phyloP scores from a whole-genome alignment of 306 rosid species.

The Trifolium fragiferum region DNA sequence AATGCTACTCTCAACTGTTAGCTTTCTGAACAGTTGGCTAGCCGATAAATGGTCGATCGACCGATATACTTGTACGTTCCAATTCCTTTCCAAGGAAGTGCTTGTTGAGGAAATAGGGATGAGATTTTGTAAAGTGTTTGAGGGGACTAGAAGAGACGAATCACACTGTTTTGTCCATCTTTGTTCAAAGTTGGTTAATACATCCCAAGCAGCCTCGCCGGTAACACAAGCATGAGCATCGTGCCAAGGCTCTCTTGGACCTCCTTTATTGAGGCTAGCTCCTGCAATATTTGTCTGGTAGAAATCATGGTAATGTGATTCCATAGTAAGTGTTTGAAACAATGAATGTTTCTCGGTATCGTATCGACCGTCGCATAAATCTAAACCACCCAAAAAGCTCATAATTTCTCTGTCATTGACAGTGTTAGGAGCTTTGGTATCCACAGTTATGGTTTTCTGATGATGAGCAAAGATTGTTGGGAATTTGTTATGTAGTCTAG shows the following conservation, averaged over 20 bases:
- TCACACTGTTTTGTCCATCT: constrained; percentile 87
- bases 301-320: constrained; percentile 68
- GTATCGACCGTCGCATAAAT: constrained; percentile 86
- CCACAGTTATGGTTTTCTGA: constrained; percentile 79
- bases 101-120: constrained; percentile 53
- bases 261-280: constrained; percentile 77
- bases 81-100: constrained; percentile 50
- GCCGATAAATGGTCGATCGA: constrained; percentile 84
- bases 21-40: constrained; percentile 63
- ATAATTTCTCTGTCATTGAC: constrained; percentile 66
- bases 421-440: constrained; percentile 52
- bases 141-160: constrained; percentile 66
- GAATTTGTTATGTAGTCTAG: constrained; percentile 65
- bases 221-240: constrained; percentile 91
- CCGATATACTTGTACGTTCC: constrained; percentile 90
- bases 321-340: constrained; percentile 63
- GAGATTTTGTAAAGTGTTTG: constrained; percentile 55
- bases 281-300: constrained; percentile 81
- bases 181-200: constrained; percentile 86
- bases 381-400: constrained; percentile 89
- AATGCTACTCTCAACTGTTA: constrained; percentile 82
- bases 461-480: constrained; percentile 90
- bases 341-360: constrained; percentile 87
- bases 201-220: constrained; percentile 91
- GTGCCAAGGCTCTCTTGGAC: constrained; percentile 98